phyloP scores from a whole-genome alignment of 1,284 basidiomycete genomes.

The Cutaneotrichosporon sp. region DNA sequence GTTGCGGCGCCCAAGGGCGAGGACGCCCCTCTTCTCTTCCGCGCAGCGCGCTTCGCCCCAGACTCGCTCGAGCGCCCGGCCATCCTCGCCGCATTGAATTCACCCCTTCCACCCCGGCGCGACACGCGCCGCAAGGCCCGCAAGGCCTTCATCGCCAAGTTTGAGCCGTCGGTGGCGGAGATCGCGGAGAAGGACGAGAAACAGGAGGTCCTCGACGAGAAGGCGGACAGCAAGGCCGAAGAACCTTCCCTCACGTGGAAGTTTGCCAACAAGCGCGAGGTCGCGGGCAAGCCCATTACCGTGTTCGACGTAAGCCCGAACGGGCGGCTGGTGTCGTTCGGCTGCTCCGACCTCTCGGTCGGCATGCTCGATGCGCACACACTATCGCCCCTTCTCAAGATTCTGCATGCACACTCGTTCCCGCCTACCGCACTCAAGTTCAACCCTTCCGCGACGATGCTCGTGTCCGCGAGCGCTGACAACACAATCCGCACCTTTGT shows the following conservation, averaged over 20 bases:
- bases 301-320: conserved; percentile 87
- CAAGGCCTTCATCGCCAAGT: conserved; percentile 46
- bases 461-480: conserved; percentile 92
- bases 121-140: conserved; percentile 35
- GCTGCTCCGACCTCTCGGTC: conserved; percentile 82
- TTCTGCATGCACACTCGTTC: conserved; percentile 93
- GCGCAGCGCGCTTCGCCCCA: conserved; percentile 65
- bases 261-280: conserved; percentile 50
- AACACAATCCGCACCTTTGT: conserved; percentile 80
- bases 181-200: conserved; percentile 28
- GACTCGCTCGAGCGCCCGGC: background rate
- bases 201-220: conserved; percentile 22
- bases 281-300: conserved; percentile 77
- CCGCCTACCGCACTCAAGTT: conserved; percentile 88
- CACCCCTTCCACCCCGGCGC: conserved; percentile 43
- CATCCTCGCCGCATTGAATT: conserved; percentile 66
- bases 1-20: conserved; percentile 46
- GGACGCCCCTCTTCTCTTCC: conserved; percentile 61
- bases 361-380: conserved; percentile 80
- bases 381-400: conserved; percentile 78
- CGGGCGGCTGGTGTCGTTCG: conserved; percentile 80
- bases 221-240: background rate
- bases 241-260: conserved; percentile 45
- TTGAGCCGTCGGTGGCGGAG: conserved; percentile 55
- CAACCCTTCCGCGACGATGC: conserved; percentile 74